Evolutionary conservation across 2,329 filamentous ascomycete genomes (phyloP).

Genomic region (Fusarium sp.): DNA sequence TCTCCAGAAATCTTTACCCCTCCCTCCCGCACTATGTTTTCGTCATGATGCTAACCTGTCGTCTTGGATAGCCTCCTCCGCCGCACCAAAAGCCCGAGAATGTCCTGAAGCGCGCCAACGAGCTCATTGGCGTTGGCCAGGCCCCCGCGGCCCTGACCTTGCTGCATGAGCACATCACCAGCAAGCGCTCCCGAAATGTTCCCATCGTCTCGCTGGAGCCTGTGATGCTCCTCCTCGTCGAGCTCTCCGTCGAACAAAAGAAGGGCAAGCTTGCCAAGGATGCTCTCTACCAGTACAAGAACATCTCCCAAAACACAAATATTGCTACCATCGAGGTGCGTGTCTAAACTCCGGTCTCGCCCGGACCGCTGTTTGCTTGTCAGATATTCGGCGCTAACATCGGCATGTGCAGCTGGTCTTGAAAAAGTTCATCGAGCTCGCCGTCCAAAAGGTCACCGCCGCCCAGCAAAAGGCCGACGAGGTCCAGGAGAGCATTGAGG

Average conservation of each 20-base stretch:
- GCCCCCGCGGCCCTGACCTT: constrained; percentile 90
- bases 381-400: constrained; percentile 35
- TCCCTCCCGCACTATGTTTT: constrained; percentile 42
- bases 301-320: constrained; percentile 99
- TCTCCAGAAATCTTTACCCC: constrained; percentile 42
- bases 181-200: constrained; percentile 96
- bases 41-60: constrained; percentile 45
- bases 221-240: constrained; percentile 97
- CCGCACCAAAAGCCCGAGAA: constrained; percentile 99
- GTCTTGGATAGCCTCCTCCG: constrained; percentile 80
- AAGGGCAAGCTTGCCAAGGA: constrained; percentile 99
- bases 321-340: constrained; percentile 94
- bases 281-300: constrained; percentile 99
- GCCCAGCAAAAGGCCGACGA: constrained; percentile 97
- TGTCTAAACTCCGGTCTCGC: constrained; percentile 15
- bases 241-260: constrained; percentile 95
- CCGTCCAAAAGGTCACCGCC: constrained; percentile 94
- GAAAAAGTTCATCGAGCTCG: constrained; percentile 97
- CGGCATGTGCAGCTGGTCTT: constrained; percentile 76
- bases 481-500: constrained; percentile 88
- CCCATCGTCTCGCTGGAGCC: constrained; percentile 97
- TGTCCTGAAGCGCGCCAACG: constrained; percentile 97
- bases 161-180: constrained; percentile 99
- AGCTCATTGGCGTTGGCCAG: constrained; percentile 98
- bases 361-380: constrained; percentile 4